Evolutionary conservation across 2,329 filamentous ascomycete genomes (phyloP).

Genomic region (Phaeosphaeria sp.): DNA sequence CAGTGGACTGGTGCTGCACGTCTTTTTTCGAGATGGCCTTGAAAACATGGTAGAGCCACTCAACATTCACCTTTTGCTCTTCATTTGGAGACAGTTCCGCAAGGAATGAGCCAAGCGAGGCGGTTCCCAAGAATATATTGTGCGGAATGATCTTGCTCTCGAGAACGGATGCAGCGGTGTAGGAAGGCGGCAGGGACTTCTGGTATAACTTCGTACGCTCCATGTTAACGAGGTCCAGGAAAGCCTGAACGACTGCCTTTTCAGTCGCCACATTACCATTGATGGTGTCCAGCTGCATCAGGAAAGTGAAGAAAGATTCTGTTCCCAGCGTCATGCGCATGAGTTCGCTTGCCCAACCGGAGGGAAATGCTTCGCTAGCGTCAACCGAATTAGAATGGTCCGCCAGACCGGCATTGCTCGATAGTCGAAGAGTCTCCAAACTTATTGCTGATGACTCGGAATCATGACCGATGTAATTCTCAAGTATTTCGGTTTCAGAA

Average conservation of each 20-base stretch:
- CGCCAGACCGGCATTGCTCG: background rate
- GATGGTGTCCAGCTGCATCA: background rate
- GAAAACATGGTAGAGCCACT: background rate
- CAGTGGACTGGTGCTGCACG: background rate
- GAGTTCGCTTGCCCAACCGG: conserved; percentile 3
- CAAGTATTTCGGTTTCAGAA: background rate
- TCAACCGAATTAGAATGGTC: background rate
- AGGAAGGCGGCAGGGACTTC: background rate
- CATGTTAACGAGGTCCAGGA: conserved; percentile 1
- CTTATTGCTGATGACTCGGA: background rate
- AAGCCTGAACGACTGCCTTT: background rate
- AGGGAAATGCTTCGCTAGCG: background rate
- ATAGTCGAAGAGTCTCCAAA: background rate
- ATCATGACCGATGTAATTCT: background rate
- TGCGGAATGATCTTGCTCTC: conserved; percentile 4
- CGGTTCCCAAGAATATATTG: conserved; percentile 1
- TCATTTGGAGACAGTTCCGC: background rate
- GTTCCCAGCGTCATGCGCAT: conserved; percentile 1
- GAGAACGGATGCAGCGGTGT: background rate
- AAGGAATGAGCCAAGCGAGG: background rate
- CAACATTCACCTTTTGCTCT: background rate
- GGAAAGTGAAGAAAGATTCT: conserved; percentile 5
- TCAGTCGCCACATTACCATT: background rate
- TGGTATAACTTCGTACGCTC: conserved; percentile 3
- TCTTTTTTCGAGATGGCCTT: background rate